phyloP scores from a whole-genome alignment of 371 early-diverging fungal species.

The Pancytospora philotis region DNA sequence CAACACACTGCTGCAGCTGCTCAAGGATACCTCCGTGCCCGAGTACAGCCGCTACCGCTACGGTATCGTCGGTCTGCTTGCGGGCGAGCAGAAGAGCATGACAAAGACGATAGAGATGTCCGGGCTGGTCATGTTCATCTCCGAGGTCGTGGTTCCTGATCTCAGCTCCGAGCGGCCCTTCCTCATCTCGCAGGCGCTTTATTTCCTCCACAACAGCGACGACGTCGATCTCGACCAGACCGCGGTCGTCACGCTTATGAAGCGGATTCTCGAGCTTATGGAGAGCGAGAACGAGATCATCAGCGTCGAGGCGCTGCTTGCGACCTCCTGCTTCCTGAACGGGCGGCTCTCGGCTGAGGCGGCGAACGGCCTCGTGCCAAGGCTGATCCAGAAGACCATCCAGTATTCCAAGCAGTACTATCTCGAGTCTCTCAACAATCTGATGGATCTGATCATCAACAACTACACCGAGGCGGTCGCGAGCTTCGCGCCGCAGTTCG shows the following conservation, averaged over 20 bases:
- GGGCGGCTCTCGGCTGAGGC: conserved; percentile 1
- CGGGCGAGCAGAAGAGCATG: conserved; percentile 31
- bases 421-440: conserved; percentile 51
- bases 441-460: conserved; percentile 52
- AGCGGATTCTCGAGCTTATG: conserved; percentile 25
- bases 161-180: conserved; percentile 34
- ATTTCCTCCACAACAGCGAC: conserved; percentile 36
- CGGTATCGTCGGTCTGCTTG: conserved; percentile 51
- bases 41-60: conserved; percentile 31
- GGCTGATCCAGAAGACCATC: conserved; percentile 43
- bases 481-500: conserved; percentile 52
- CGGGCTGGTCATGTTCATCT: conserved; percentile 34
- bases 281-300: conserved; percentile 38
- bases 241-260: conserved; percentile 17
- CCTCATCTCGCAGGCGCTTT: conserved; percentile 54
- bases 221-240: conserved; percentile 15
- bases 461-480: conserved; percentile 50
- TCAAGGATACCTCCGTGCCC: conserved; percentile 18
- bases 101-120: conserved; percentile 22
- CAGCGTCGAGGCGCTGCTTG: conserved; percentile 50
- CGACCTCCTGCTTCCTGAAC: conserved; percentile 48
- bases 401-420: conserved; percentile 43
- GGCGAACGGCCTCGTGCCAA: conserved; percentile 41
- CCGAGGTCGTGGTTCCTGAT: conserved; percentile 38
- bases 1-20: conserved; percentile 21